Evolutionary conservation across 208 protist species (phyloP).

Genomic region (Herpetomonas tarakana): DNA sequence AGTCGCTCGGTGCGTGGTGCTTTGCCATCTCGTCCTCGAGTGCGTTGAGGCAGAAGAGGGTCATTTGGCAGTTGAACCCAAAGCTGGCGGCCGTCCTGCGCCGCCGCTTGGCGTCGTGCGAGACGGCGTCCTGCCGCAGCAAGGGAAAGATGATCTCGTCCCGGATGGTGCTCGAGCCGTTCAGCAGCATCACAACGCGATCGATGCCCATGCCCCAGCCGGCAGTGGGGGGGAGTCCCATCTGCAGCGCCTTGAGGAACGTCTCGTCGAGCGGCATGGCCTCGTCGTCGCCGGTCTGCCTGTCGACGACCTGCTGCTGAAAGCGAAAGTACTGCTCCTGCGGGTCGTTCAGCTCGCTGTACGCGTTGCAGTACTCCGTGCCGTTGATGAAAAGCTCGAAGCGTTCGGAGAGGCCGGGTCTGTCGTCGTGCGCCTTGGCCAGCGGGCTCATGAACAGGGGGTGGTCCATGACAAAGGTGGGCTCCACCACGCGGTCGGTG

Average conservation of each 20-base stretch:
- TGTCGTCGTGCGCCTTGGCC: slow-evolving; percentile 79
- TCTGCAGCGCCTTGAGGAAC: slow-evolving; percentile 93
- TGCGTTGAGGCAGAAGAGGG: slow-evolving; percentile 73
- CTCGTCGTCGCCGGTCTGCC: slow-evolving; percentile 91
- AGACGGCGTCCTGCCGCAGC: slow-evolving; percentile 63
- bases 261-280: slow-evolving; percentile 91
- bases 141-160: slow-evolving; percentile 90
- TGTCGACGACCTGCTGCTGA: slow-evolving; percentile 86
- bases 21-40: slow-evolving; percentile 79
- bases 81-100: slow-evolving; percentile 77
- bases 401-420: slow-evolving; percentile 87
- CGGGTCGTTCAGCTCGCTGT: slow-evolving; percentile 97
- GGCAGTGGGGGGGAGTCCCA: slow-evolving; percentile 92
- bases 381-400: slow-evolving; percentile 97
- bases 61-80: slow-evolving; percentile 81
- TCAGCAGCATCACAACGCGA: slow-evolving; percentile 92
- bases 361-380: slow-evolving; percentile 96
- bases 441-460: slow-evolving; percentile 92
- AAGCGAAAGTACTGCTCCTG: slow-evolving; percentile 95
- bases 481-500: slow-evolving; percentile 85
- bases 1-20: slow-evolving; percentile 37
- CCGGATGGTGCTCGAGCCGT: slow-evolving; percentile 77
- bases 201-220: slow-evolving; percentile 97
- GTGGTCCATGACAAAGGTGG: slow-evolving; percentile 96
- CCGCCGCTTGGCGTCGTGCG: slow-evolving; percentile 73